Evolutionary conservation across 345 rosid species (phyloP).

Genomic region (Clarkia xantiana): DNA sequence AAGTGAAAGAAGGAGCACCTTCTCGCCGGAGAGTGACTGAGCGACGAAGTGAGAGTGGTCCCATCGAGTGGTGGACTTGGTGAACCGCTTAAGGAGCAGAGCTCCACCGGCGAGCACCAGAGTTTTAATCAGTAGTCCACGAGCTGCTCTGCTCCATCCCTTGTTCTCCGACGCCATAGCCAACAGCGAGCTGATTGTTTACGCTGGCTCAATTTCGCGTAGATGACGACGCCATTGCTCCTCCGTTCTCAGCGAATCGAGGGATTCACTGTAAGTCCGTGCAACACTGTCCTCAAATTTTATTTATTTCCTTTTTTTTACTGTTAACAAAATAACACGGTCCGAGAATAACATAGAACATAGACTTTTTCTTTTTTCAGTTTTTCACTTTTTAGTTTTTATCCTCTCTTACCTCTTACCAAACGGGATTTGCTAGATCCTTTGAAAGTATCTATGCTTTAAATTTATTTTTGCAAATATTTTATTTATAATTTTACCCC

Average conservation of each 20-base stretch:
- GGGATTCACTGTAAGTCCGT: background rate
- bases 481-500: too few species aligned
- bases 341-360: too few species aligned
- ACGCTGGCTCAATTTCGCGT: background rate
- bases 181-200: background rate
- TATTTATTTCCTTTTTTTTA: background rate
- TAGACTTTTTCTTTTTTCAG: too few species aligned
- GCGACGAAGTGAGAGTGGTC: constrained; percentile 71
- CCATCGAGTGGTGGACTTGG: constrained; percentile 87
- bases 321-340: too few species aligned
- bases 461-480: too few species aligned
- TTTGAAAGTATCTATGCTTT: too few species aligned
- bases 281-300: constrained; percentile 2
- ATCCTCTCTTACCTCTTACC: too few species aligned
- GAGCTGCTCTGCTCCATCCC: constrained; percentile 72
- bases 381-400: background rate
- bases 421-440: too few species aligned
- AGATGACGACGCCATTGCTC: too few species aligned
- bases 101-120: constrained; percentile 70
- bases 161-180: constrained; percentile 34
- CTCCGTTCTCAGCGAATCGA: too few species aligned
- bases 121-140: constrained; percentile 54
- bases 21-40: constrained; percentile 69
- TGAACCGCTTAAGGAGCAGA: constrained; percentile 61
- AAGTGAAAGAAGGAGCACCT: constrained; percentile 20